Evolutionary conservation across 2,329 filamentous ascomycete species (phyloP).

Genomic region (Colletotrichum euphorbiae): DNA sequence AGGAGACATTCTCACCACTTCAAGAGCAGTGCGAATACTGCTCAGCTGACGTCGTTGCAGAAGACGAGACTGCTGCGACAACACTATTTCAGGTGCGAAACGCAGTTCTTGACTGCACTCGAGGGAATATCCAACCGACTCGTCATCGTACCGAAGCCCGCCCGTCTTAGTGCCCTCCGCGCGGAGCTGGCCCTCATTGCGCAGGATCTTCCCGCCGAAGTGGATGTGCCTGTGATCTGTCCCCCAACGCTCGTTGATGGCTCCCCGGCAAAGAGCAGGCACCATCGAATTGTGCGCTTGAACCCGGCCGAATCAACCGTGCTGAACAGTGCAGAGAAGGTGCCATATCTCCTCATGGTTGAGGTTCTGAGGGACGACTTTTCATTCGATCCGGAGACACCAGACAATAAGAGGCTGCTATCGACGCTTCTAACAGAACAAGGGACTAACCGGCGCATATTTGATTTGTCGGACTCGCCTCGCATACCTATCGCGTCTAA

Average conservation of each 20-base stretch:
- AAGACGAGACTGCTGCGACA: constrained; percentile 80
- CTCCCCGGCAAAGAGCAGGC: constrained; percentile 78
- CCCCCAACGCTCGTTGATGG: constrained; percentile 80
- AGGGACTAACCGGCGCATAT: constrained; percentile 69
- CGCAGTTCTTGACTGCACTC: constrained; percentile 82
- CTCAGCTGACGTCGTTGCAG: constrained; percentile 72
- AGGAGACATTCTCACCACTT: constrained; percentile 72
- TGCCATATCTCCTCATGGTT: constrained; percentile 87
- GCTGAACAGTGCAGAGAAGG: constrained; percentile 87
- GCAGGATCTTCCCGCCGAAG: constrained; percentile 83
- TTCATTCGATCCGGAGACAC: constrained; percentile 80
- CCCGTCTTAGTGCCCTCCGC: constrained; percentile 81
- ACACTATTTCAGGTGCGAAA: constrained; percentile 86
- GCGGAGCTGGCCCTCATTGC: constrained; percentile 85
- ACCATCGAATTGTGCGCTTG: constrained; percentile 85
- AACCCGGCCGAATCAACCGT: constrained; percentile 88
- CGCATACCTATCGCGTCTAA: constrained; percentile 57
- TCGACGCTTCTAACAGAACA: constrained; percentile 68
- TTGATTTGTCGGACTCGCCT: constrained; percentile 76
- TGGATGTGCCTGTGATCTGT: constrained; percentile 86
- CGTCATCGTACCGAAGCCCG: constrained; percentile 83
- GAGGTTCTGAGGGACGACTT: constrained; percentile 86
- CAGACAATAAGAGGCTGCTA: constrained; percentile 77
- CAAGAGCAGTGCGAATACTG: constrained; percentile 67
- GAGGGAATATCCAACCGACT: constrained; percentile 89